These are phyloP conservation scores for Turnera subulata DNA, from an alignment of 345 rosid species.

Conservation along the genomic window DNA sequence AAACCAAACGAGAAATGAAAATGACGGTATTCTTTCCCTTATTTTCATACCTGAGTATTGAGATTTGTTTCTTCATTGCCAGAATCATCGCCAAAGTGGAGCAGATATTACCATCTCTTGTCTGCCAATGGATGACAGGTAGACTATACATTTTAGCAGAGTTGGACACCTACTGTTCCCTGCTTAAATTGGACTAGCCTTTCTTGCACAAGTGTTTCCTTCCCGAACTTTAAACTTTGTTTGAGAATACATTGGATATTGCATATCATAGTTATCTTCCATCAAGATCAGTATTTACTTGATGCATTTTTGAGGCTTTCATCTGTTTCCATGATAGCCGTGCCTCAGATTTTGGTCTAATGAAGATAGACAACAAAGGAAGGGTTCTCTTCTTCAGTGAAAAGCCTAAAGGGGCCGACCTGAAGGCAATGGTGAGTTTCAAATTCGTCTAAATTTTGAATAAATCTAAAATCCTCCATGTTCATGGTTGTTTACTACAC, in stretches of 20 bases:
- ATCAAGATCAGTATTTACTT: background rate
- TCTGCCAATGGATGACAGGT: slow-evolving; percentile 84
- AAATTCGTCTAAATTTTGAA: background rate
- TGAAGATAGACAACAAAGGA: slow-evolving; percentile 93
- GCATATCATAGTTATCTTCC: background rate
- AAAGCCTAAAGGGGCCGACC: slow-evolving; percentile 77
- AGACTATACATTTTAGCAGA: slow-evolving; percentile 11
- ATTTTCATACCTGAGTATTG: background rate
- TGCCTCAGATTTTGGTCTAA: slow-evolving; percentile 94
- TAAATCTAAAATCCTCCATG: background rate
- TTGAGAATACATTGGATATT: background rate
- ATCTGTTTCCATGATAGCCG: slow-evolving; percentile 56
- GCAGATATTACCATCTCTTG: slow-evolving; percentile 87
- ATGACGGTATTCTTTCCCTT: background rate
- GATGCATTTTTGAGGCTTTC: slow-evolving; percentile 11
- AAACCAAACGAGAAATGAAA: no score
- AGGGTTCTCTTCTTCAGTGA: slow-evolving; percentile 79
- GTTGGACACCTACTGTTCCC: background rate
- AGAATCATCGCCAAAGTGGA: slow-evolving; percentile 89
- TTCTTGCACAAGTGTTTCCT: background rate
- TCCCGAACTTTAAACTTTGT: no score
- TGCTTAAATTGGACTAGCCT: background rate
- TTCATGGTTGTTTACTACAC: background rate
- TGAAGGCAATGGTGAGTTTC: slow-evolving; percentile 72
- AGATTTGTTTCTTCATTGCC: slow-evolving; percentile 21